Percentiles rank a stretch among this genome's conserved stretches.
Conservation (phyloP, 2,329 filamentous ascomycete species). For the Colletotrichum destructivum region DNA sequence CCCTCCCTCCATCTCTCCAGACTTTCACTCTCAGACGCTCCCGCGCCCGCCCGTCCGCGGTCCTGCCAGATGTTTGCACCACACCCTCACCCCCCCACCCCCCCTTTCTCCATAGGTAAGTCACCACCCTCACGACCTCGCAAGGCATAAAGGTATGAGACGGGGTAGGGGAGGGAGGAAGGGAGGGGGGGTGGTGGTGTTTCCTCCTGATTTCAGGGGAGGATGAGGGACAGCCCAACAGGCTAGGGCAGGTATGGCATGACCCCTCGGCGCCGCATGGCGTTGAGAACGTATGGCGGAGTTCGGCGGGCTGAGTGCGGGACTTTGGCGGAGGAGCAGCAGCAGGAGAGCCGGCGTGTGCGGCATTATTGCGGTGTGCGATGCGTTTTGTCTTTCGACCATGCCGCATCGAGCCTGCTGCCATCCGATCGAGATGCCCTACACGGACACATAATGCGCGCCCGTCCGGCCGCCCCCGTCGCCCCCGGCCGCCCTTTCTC, state of each 20-base stretch:
- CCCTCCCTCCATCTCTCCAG: conserved; percentile 2
- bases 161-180: neutral
- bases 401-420: neutral
- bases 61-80: neutral
- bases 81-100: neutral
- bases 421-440: conserved; percentile 13
- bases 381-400: neutral
- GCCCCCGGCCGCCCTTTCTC: neutral
- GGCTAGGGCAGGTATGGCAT: neutral
- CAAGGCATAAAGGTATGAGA: neutral
- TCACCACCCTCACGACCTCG: neutral
- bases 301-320: neutral
- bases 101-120: neutral
- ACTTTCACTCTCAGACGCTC: conserved; percentile 9
- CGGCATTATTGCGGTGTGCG: neutral
- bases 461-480: neutral
- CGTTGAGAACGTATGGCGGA: neutral
- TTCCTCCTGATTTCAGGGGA: neutral
- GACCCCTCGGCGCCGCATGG: neutral
- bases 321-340: neutral
- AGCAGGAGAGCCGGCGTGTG: too few relatives aligned
- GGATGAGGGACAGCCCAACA: neutral
- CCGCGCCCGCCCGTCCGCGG: neutral
- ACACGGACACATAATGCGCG: neutral
- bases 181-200: neutral